A percentile compares a stretch with the other conserved stretches of the same genome.
phyloP scores from a whole-genome alignment of 2,329 filamentous ascomycete genomes.

The Paracamarosporium sp. region DNA sequence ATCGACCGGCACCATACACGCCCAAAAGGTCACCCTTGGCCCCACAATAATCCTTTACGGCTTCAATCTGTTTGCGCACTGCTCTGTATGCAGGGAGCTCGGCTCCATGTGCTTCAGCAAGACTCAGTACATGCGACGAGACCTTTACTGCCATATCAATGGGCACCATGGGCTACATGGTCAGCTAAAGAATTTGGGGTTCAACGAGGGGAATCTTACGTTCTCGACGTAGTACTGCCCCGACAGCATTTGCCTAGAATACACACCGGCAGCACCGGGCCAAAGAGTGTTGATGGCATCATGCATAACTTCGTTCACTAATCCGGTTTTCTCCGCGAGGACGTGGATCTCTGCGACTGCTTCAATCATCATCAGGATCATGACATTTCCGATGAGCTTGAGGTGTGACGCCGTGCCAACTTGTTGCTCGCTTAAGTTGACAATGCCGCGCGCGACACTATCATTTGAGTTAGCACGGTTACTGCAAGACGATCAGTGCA shows the following conservation, averaged over 20 bases:
- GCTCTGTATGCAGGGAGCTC: conserved; percentile 5
- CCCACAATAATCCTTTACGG: conserved; percentile 1
- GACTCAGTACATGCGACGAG: conserved; percentile 2
- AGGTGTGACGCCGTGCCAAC: conserved; percentile 8
- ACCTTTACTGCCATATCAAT: conserved; percentile 9
- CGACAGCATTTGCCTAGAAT: conserved; percentile 9
- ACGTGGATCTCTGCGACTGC: conserved; percentile 10
- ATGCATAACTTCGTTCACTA: conserved; percentile 1
- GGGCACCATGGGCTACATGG: conserved; percentile 4
- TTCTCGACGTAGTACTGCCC: conserved; percentile 26
- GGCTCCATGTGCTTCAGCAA: conserved; percentile 3
- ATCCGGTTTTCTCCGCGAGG: conserved; percentile 9
- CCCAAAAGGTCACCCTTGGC: background rate
- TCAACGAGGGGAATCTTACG: background rate
- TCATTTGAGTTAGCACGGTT: background rate
- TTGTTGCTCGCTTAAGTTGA: conserved; percentile 11
- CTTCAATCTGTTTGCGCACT: conserved; percentile 1
- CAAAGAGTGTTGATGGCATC: conserved; percentile 3
- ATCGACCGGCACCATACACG: conserved; percentile 1
- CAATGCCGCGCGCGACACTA: conserved; percentile 2
- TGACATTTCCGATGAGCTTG: conserved; percentile 11
- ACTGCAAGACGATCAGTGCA: background rate
- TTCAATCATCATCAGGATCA: conserved; percentile 10
- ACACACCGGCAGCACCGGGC: conserved; percentile 2
- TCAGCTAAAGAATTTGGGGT: background rate